A percentile compares a stretch with the other conserved stretches of the same genome.
Conservation (phyloP, 768 basidiomycete genomes). For the Lentinula aciculospora region DNA sequence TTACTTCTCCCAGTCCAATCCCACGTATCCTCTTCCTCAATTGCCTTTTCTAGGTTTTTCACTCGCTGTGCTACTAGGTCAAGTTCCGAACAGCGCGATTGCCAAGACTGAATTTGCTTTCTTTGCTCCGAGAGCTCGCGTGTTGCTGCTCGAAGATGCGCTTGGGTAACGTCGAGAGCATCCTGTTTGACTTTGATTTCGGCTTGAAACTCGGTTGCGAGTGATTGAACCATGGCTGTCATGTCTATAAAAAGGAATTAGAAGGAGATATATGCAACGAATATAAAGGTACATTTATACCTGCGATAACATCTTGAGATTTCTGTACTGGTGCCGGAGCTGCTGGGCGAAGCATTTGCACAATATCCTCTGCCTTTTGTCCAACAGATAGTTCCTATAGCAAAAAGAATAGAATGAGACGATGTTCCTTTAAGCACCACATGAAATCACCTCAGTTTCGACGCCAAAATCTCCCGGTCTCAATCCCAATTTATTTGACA, state of each 20-base stretch:
- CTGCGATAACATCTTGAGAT: slow-evolving; percentile 80
- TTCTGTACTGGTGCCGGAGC: slow-evolving; percentile 79
- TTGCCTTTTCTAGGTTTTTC: slow-evolving; percentile 77
- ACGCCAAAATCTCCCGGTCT: slow-evolving; percentile 94
- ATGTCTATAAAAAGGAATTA: slow-evolving; percentile 51
- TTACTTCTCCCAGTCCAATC: slow-evolving; percentile 78
- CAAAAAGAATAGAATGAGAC: background rate
- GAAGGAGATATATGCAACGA: background rate
- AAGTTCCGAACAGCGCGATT: slow-evolving; percentile 65
- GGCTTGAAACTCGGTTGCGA: slow-evolving; percentile 71
- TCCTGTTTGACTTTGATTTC: slow-evolving; percentile 89
- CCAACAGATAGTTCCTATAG: slow-evolving; percentile 63
- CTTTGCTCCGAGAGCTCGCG: slow-evolving; percentile 89
- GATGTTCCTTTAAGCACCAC: background rate
- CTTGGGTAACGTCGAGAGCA: slow-evolving; percentile 80
- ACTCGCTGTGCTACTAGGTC: slow-evolving; percentile 79
- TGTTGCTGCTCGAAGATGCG: slow-evolving; percentile 83
- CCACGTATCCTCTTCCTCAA: slow-evolving; percentile 72
- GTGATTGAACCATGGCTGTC: slow-evolving; percentile 74
- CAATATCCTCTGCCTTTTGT: slow-evolving; percentile 72
- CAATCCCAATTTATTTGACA: slow-evolving; percentile 90
- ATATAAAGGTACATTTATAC: slow-evolving; percentile 27
- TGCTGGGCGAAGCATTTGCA: slow-evolving; percentile 66
- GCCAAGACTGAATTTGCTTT: slow-evolving; percentile 75
- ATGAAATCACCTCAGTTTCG: slow-evolving; percentile 69